A percentile compares a stretch with the other conserved stretches of the same genome.
Evolutionary conservation across 495 filamentous ascomycete genomes (phyloP).

Genomic region (Xylaria castorea): DNA sequence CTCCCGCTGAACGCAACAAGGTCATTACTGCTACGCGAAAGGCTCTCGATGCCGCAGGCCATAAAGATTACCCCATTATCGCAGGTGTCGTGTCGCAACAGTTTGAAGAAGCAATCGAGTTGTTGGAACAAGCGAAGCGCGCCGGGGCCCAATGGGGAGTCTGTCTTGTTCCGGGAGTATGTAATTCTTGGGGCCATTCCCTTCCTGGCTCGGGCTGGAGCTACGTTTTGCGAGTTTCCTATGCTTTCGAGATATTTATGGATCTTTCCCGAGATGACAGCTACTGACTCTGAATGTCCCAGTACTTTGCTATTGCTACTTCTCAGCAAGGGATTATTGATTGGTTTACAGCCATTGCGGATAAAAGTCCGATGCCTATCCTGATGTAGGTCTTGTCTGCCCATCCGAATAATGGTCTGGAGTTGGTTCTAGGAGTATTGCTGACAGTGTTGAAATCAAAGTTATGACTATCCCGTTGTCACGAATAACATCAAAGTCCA

Average conservation of each 20-base stretch:
- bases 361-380: slow-evolving; percentile 19
- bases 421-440: not conserved
- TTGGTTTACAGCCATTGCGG: slow-evolving; percentile 21
- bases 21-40: slow-evolving; percentile 16
- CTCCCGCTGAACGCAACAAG: slow-evolving; percentile 12
- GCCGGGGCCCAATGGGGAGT: slow-evolving; percentile 26
- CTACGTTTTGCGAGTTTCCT: not conserved
- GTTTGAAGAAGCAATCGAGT: slow-evolving; percentile 21
- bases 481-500: slow-evolving; percentile 24
- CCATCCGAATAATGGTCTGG: not conserved
- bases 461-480: slow-evolving; percentile 24
- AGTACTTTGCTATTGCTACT: slow-evolving; percentile 25
- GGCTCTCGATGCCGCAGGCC: slow-evolving; percentile 23
- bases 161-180: slow-evolving; percentile 24
- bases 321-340: slow-evolving; percentile 22
- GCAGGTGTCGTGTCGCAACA: slow-evolving; percentile 23
- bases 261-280: not conserved
- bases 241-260: not conserved
- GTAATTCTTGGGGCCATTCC: not conserved
- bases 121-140: slow-evolving; percentile 16
- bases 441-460: slow-evolving; percentile 4
- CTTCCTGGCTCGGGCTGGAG: not conserved
- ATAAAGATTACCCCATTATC: slow-evolving; percentile 16
- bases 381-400: slow-evolving; percentile 18
- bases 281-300: not conserved